phyloP scores from a whole-genome alignment of 768 basidiomycete genomes.

The Tylopilus subfusipes region DNA sequence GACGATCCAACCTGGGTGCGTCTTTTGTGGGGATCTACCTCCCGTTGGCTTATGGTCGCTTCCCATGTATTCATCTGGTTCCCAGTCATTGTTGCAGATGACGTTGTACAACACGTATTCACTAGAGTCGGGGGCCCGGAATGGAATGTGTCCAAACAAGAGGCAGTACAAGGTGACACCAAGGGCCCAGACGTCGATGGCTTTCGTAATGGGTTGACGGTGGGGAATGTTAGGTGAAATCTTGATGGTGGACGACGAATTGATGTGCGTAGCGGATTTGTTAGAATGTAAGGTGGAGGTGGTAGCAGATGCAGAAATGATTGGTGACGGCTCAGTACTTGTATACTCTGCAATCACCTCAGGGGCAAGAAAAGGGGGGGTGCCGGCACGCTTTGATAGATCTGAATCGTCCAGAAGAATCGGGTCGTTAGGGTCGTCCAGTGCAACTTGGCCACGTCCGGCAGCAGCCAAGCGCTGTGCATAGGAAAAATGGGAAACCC shows the following conservation, averaged over 20 bases:
- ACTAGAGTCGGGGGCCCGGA: slow-evolving; percentile 49
- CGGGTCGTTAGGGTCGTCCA: slow-evolving; percentile 52
- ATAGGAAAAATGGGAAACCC: slow-evolving; percentile 94
- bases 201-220: slow-evolving; percentile 72
- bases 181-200: slow-evolving; percentile 97
- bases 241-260: slow-evolving; percentile 30
- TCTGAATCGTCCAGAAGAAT: slow-evolving; percentile 81
- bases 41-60: slow-evolving; percentile 62
- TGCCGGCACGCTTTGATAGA: slow-evolving; percentile 87
- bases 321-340: slow-evolving; percentile 34
- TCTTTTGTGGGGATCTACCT: slow-evolving; percentile 46
- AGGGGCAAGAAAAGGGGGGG: slow-evolving; percentile 94
- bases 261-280: slow-evolving; percentile 28
- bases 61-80: slow-evolving; percentile 67
- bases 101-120: slow-evolving; percentile 79
- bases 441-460: slow-evolving; percentile 35
- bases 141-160: slow-evolving; percentile 84
- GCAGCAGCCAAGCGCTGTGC: slow-evolving; percentile 75
- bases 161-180: slow-evolving; percentile 95
- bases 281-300: slow-evolving; percentile 31
- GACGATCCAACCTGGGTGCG: slow-evolving; percentile 56
- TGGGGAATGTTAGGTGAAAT: slow-evolving; percentile 20
- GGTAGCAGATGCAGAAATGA: slow-evolving; percentile 31
- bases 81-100: slow-evolving; percentile 76
- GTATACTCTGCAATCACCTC: slow-evolving; percentile 79